These are phyloP conservation scores for Letharia columbiana DNA, from an alignment of 495 filamentous ascomycete species.

Conservation along the genomic window DNA sequence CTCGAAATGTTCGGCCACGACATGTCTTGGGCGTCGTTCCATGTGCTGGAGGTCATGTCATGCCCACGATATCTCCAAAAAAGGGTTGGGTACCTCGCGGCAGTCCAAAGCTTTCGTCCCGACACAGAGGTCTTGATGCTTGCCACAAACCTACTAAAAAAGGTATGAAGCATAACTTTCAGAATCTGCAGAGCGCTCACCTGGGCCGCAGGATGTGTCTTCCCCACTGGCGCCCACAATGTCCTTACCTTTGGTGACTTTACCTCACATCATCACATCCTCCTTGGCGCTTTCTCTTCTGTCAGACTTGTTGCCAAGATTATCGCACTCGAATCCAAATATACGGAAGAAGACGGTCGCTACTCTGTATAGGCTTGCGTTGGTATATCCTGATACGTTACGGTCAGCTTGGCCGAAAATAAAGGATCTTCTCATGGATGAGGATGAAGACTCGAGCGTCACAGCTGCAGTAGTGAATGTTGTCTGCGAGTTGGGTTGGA, in stretches of 20 bases:
- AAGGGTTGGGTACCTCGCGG: constrained; percentile 89
- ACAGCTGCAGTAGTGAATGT: constrained; percentile 95
- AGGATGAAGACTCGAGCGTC: constrained; percentile 81
- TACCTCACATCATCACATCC: constrained; percentile 86
- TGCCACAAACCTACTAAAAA: constrained; percentile 93
- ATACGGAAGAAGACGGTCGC: constrained; percentile 94
- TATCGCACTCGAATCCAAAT: constrained; percentile 71
- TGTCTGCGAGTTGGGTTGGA: constrained; percentile 90
- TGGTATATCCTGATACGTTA: constrained; percentile 91
- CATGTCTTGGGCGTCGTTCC: constrained; percentile 99
- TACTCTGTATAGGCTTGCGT: constrained; percentile 79
- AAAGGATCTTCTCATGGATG: constrained; percentile 87
- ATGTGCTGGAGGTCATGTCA: constrained; percentile 98
- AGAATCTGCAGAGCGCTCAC: constrained; percentile 1
- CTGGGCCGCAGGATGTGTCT: constrained; percentile 58
- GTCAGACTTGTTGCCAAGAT: constrained; percentile 73
- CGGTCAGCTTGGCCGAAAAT: constrained; percentile 93
- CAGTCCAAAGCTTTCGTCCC: constrained; percentile 87
- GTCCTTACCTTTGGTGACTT: constrained; percentile 71
- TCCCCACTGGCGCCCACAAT: constrained; percentile 66
- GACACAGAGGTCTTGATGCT: constrained; percentile 98
- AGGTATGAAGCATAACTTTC: constrained; percentile 45
- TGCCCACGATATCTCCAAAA: constrained; percentile 90
- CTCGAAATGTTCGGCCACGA: constrained; percentile 98
- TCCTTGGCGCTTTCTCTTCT: constrained; percentile 83